Percentiles rank a stretch among this genome's conserved stretches.
phyloP scores from a whole-genome alignment of 805 yeast genomes.

The Lipomyces japonicus region DNA sequence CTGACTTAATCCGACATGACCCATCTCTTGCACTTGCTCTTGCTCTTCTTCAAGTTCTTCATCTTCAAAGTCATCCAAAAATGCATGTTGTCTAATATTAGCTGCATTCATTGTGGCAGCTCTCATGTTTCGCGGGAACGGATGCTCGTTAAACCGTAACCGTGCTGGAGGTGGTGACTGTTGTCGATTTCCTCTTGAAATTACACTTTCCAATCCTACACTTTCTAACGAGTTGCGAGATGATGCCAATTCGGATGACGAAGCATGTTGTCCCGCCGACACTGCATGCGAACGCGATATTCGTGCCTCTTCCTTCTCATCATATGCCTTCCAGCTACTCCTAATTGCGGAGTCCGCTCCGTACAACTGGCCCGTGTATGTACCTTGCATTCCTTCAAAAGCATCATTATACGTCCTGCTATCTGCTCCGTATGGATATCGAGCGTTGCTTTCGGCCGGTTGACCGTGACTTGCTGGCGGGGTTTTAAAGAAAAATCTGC shows the following conservation, averaged over 20 bases:
- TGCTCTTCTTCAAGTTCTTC: background rate
- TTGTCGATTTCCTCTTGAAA: conserved; percentile 10
- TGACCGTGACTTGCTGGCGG: background rate
- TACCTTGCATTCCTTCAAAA: conserved; percentile 14
- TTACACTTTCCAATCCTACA: conserved; percentile 25
- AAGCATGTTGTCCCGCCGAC: background rate
- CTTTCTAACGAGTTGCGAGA: conserved; percentile 26
- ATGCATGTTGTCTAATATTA: conserved; percentile 3
- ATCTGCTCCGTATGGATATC: too few relatives aligned
- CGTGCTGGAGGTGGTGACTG: conserved; percentile 25
- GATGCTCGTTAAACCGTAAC: conserved; percentile 23
- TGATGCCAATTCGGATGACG: conserved; percentile 5
- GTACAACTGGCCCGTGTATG: conserved; percentile 25
- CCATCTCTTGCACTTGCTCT: background rate
- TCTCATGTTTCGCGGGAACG: conserved; percentile 25
- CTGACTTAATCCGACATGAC: background rate
- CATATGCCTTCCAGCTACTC: conserved; percentile 24
- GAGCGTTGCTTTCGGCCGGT: too few relatives aligned
- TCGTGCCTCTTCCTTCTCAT: conserved; percentile 4
- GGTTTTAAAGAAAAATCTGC: conserved; percentile 7
- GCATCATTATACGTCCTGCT: conserved; percentile 10
- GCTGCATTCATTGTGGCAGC: conserved; percentile 23
- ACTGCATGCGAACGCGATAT: background rate
- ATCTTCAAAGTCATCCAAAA: conserved; percentile 9
- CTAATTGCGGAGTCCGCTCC: conserved; percentile 25